Percentiles rank a stretch among this genome's conserved stretches.
phyloP scores from a whole-genome alignment of 768 basidiomycete species.

The Coprinopsis sp. region DNA sequence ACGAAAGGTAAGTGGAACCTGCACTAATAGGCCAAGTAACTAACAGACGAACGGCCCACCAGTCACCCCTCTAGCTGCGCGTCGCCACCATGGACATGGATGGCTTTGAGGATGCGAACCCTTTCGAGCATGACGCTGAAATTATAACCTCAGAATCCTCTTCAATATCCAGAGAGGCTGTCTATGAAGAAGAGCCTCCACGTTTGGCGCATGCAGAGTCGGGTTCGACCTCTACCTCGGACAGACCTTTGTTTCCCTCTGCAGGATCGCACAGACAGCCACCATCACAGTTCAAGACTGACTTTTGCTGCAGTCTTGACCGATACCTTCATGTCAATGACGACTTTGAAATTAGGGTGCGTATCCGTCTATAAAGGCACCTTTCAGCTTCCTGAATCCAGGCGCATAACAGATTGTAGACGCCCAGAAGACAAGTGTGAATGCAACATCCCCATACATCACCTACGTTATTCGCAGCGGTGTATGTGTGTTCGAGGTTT shows the following conservation, averaged over 20 bases:
- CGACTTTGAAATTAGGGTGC: constrained; percentile 73
- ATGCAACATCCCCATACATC: constrained; percentile 88
- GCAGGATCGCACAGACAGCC: constrained; percentile 51
- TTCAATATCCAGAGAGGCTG: constrained; percentile 47
- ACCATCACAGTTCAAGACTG: constrained; percentile 57
- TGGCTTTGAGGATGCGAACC: constrained; percentile 62
- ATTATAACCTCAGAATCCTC: constrained; percentile 47
- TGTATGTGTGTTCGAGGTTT: constrained; percentile 36
- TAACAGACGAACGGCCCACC: too few species aligned
- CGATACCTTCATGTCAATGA: constrained; percentile 77
- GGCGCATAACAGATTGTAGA: constrained; percentile 69
- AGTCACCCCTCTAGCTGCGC: too few species aligned
- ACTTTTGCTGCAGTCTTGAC: constrained; percentile 76
- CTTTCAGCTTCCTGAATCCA: not conserved
- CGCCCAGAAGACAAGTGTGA: constrained; percentile 90
- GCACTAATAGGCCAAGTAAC: too few species aligned
- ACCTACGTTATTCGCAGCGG: constrained; percentile 89
- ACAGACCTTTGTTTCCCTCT: constrained; percentile 50
- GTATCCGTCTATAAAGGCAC: constrained; percentile 20
- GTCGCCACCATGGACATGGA: constrained; percentile 39
- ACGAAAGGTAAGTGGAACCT: too few species aligned
- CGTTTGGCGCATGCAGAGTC: constrained; percentile 44
- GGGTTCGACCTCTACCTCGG: constrained; percentile 40
- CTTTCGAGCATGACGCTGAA: constrained; percentile 52
- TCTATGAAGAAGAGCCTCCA: constrained; percentile 60